Evolutionary conservation across 2,329 filamentous ascomycete species (phyloP).

Genomic region (Fusarium nodosum): DNA sequence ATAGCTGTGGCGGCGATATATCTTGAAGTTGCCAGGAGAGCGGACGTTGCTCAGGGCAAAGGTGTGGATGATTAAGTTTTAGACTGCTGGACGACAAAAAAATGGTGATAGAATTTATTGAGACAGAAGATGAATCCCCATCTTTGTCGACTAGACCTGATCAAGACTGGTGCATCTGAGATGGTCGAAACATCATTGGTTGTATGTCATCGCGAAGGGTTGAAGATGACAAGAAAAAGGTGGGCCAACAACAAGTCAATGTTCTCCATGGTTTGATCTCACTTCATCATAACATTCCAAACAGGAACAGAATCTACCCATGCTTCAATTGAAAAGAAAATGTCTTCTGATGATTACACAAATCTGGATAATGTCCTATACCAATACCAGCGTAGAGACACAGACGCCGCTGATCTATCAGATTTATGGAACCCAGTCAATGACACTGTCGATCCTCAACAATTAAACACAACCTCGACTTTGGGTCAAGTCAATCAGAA

Average conservation of each 20-base stretch:
- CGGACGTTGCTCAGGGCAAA: neutral
- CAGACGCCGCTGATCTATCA: fast-evolving
- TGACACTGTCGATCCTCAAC: neutral
- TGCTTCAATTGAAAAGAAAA: fast-evolving
- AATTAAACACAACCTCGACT: neutral
- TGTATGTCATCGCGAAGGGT: neutral
- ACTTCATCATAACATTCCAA: neutral
- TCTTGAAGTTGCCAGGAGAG: neutral
- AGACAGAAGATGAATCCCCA: too few species aligned
- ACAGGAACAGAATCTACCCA: fast-evolving
- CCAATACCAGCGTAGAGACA: neutral
- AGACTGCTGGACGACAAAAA: neutral
- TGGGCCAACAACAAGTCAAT: neutral
- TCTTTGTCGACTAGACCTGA: neutral
- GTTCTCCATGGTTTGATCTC: neutral
- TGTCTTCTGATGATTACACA: fast-evolving
- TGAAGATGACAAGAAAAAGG: slow-evolving; percentile 31
- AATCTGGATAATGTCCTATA: neutral
- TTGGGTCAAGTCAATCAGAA: neutral
- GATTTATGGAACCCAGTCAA: neutral
- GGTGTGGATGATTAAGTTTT: neutral
- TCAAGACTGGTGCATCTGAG: too few species aligned
- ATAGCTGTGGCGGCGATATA: neutral
- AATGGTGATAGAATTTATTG: too few species aligned
- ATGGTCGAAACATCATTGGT: neutral